A percentile compares a stretch with the other conserved stretches of the same genome.
Conservation (phyloP, 78 protist species). For the Mantamonas sphyraenae region DNA sequence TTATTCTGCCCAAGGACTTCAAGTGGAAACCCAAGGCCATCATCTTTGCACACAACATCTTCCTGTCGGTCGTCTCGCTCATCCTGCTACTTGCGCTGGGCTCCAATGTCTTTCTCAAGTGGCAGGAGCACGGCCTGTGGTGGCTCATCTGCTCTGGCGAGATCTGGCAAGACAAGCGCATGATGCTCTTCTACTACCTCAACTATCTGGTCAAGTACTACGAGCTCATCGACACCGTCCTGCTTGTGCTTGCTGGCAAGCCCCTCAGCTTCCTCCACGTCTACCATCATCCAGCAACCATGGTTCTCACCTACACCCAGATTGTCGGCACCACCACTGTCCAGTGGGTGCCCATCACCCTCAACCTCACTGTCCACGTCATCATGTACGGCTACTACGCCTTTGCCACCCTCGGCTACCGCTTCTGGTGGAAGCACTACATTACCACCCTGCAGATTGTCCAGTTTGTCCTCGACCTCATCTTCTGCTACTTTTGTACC, state of each 20-base stretch:
- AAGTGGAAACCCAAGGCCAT: too few species aligned
- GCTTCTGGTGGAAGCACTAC: neutral
- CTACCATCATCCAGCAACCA: constrained; percentile 16
- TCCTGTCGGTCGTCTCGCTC: too few species aligned
- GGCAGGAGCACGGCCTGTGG: too few species aligned
- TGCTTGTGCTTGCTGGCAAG: constrained; percentile 12
- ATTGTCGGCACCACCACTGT: neutral
- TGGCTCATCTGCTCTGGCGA: too few species aligned
- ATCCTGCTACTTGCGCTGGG: too few species aligned
- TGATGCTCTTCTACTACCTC: too few species aligned
- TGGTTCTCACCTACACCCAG: constrained; percentile 11
- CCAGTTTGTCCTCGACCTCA: neutral
- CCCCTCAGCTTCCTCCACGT: constrained; percentile 9
- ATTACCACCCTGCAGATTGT: neutral
- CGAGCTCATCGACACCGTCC: constrained; percentile 37
- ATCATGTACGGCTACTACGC: constrained; percentile 34
- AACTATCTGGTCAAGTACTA: constrained; percentile 30
- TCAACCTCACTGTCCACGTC: constrained; percentile 11
- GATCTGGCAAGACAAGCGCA: too few species aligned
- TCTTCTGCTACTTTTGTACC: neutral
- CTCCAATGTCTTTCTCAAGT: too few species aligned
- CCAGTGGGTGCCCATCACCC: neutral
- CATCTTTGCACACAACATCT: too few species aligned
- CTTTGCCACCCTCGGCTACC: neutral
- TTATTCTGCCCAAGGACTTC: too few species aligned